Evolutionary conservation across 208 protist species (phyloP), one percentile per base, ranked within the genome.

Genomic region (Trypanosoma congolense): DNA sequence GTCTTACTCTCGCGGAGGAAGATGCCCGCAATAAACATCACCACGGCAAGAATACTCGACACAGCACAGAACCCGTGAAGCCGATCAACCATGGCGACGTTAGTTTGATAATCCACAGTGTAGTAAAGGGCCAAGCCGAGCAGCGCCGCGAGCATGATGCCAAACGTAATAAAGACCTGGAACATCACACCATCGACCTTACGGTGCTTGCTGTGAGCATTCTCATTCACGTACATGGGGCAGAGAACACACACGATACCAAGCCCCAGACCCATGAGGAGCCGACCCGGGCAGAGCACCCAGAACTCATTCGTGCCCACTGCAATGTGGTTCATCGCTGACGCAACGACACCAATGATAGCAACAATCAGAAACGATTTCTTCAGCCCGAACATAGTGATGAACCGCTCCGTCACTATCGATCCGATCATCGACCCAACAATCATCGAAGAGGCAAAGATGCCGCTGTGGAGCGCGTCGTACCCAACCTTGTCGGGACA

Each of bases 261-360:
- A n/a, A 46, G 41, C 5, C 12, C 41, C 5, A 89, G 36, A 60
- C 85, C 85, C 52, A 88, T 77, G 45, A 81, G 60, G 12, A 92
- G 57, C 31, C 85, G 85, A 18, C 57, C 79, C 3, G 79, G 71
- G 46, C 64, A 40, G 38, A 87, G 77, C 45, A 84, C 61, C 72
- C 75, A 83, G 62, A 86, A 92, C 68, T 83, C 52, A 56, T 83
- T 51, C 48, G 54, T 66, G 19, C 57, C 70, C n/a, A 57, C 49
- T 41, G 73, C 65, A 29, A 85, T 59, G 75, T 86, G 78, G 41
- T 46, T 25, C 41, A 46, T 6, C n/a, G 41, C 41, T 22, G 41
- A 46, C 41, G n/a, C 41, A 6, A 46, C 41, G 19, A 46, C 19
- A n/a, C 41, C n/a, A 6, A 46, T n/a, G 19, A 46, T n/a, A 19